Percentiles rank a stretch among this genome's conserved stretches.
phyloP scores from a whole-genome alignment of 768 basidiomycete species.

The Exsudoporus frostii region DNA sequence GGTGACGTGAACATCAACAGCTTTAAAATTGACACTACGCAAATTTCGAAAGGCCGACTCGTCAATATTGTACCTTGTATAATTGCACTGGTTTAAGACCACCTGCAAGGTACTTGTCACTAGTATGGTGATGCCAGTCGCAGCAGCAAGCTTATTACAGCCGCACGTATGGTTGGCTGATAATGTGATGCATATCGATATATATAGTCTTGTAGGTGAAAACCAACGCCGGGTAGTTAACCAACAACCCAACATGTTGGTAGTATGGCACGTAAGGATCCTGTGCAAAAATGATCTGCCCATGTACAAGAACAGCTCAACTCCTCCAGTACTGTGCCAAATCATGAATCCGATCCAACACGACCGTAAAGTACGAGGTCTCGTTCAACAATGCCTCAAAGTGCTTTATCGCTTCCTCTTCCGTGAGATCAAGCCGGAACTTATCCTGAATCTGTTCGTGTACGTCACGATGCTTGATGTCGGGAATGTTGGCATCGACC shows the following conservation, averaged over 20 bases:
- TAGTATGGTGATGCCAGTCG: not conserved
- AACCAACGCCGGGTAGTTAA: no score
- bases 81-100: no score
- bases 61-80: no score
- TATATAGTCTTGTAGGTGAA: no score
- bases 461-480: conserved; percentile 89
- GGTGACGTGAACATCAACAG: no score
- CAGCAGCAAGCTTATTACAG: not conserved
- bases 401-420: conserved; percentile 97
- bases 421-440: conserved; percentile 89
- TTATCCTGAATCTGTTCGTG: conserved; percentile 94
- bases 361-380: conserved; percentile 89
- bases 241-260: not conserved
- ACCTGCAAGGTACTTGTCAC: no score
- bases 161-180: no score
- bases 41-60: no score
- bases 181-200: not conserved
- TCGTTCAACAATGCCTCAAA: conserved; percentile 93
- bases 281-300: not conserved
- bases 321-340: conserved; percentile 87
- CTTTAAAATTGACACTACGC: no score
- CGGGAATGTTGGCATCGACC: conserved; percentile 97
- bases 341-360: conserved; percentile 92
- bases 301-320: conserved; percentile 29
- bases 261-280: not conserved